Percentiles rank a stretch among this genome's conserved stretches.
phyloP scores from a whole-genome alignment of 1,284 basidiomycete species.

The Ganoderma multipileum region DNA sequence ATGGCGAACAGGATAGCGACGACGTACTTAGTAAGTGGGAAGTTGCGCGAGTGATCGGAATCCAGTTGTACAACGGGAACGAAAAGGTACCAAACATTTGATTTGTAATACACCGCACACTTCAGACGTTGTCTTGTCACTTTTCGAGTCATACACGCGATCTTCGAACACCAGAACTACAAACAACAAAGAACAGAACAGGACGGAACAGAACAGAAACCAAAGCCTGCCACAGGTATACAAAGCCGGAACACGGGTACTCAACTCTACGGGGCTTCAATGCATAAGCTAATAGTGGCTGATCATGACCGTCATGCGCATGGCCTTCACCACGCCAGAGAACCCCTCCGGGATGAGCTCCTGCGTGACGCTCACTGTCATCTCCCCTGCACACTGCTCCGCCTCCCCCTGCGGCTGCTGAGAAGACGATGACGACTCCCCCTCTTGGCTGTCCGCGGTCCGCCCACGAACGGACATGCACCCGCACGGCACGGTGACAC shows the following conservation, averaged over 20 bases:
- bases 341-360: not conserved
- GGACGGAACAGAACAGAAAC: not conserved
- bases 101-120: not conserved
- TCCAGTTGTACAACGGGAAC: no score
- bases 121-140: no score
- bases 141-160: not conserved
- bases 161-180: not conserved
- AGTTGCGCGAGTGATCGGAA: no score
- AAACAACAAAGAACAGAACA: not conserved
- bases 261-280: not conserved
- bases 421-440: not conserved
- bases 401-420: not conserved
- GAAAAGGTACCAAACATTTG: no score
- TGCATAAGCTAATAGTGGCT: constrained; percentile 12
- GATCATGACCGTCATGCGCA: constrained; percentile 22
- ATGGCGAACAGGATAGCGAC: no score
- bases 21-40: no score
- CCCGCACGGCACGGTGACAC: constrained; percentile 27
- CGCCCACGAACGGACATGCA: constrained; percentile 16
- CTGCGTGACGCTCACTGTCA: constrained; percentile 22
- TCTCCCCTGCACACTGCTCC: constrained; percentile 22
- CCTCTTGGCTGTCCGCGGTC: not conserved
- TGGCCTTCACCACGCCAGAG: constrained; percentile 15
- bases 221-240: not conserved
- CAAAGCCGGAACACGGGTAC: not conserved